Percentiles rank a stretch among this genome's conserved stretches.
Evolutionary conservation across 2,329 filamentous ascomycete genomes (phyloP).

Genomic region (Aureobasidium pullulans): DNA sequence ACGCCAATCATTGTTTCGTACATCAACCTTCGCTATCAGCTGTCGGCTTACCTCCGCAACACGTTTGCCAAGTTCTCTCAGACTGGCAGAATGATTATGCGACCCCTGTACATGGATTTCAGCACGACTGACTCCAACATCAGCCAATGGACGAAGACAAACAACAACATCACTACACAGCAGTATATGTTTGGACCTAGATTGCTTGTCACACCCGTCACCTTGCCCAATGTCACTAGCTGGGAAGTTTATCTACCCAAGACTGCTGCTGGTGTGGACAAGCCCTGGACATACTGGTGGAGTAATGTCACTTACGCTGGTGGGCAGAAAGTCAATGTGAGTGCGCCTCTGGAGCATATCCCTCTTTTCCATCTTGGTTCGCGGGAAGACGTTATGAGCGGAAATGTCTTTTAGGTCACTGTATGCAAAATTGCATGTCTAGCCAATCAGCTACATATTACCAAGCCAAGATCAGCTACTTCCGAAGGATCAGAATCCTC

Average conservation of each 20-base stretch:
- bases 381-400: constrained; percentile 21
- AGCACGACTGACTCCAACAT: constrained; percentile 24
- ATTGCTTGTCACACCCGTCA: constrained; percentile 31
- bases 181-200: constrained; percentile 35
- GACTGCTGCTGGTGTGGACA: constrained; percentile 17
- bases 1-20: constrained; percentile 24
- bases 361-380: constrained; percentile 24
- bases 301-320: constrained; percentile 33
- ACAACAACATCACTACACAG: constrained; percentile 31
- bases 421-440: background rate
- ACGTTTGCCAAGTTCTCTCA: constrained; percentile 29
- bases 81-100: constrained; percentile 31
- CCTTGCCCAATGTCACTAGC: constrained; percentile 28
- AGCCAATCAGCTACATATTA: too few relatives aligned
- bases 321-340: constrained; percentile 26
- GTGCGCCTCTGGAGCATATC: constrained; percentile 25
- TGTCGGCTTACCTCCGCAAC: constrained; percentile 24
- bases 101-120: constrained; percentile 35
- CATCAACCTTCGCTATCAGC: constrained; percentile 25
- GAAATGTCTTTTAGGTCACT: constrained; percentile 20
- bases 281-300: constrained; percentile 36
- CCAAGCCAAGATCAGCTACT: too few relatives aligned
- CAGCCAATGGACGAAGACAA: constrained; percentile 20
- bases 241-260: constrained; percentile 32
- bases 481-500: too few relatives aligned